These are phyloP conservation scores for Neurospora sp. DNA, from an alignment of 495 filamentous ascomycete species.

Conservation along the genomic window DNA sequence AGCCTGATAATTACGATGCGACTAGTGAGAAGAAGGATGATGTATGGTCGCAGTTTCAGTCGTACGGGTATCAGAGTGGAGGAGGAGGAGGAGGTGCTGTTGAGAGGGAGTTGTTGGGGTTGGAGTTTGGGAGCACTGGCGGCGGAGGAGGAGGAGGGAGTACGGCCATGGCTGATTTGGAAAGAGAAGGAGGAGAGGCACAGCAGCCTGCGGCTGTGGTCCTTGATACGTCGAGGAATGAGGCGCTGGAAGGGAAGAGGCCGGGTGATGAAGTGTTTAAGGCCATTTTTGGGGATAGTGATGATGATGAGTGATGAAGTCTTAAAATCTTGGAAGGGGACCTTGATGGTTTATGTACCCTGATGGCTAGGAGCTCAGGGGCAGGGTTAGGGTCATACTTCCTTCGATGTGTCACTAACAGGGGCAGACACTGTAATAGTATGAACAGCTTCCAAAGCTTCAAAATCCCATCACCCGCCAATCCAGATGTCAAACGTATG, in stretches of 20 bases:
- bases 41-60: slow-evolving; percentile 26
- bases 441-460: not conserved
- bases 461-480: not conserved
- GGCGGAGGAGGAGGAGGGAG: slow-evolving; percentile 18
- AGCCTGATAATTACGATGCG: slow-evolving; percentile 43
- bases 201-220: slow-evolving; percentile 6
- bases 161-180: slow-evolving; percentile 11
- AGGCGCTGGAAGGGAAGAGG: slow-evolving; percentile 71
- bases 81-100: not conserved
- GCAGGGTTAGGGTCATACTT: not conserved
- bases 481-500: not conserved
- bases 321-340: not conserved
- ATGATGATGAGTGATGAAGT: slow-evolving; percentile 50
- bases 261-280: slow-evolving; percentile 87
- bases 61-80: not conserved
- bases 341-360: not conserved
- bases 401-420: not conserved
- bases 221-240: slow-evolving; percentile 71
- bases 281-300: slow-evolving; percentile 86
- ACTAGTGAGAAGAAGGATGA: slow-evolving; percentile 19
- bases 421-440: not conserved
- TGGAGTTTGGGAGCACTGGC: slow-evolving; percentile 4
- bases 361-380: not conserved
- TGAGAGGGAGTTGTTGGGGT: slow-evolving; percentile 3
- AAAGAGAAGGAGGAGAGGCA: not conserved